A percentile compares a stretch with the other conserved stretches of the same genome.
phyloP scores from a whole-genome alignment of 2,329 filamentous ascomycete species.

The Phaeoacremonium minimum region DNA sequence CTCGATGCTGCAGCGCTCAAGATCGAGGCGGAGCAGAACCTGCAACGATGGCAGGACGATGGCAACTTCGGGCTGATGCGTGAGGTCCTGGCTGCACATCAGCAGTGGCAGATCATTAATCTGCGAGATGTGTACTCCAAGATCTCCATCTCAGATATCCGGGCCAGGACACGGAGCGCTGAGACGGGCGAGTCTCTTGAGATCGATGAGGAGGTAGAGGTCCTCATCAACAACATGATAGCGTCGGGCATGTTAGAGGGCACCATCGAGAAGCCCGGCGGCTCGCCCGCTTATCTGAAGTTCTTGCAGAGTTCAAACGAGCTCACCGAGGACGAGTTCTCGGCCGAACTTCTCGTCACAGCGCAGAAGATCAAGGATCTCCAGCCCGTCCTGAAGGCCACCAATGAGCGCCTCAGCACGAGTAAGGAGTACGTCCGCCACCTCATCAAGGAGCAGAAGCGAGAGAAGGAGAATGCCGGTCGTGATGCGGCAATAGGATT shows the following conservation, averaged over 20 bases:
- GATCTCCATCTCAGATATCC: constrained; percentile 50
- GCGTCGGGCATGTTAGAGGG: constrained; percentile 47
- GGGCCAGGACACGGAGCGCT: constrained; percentile 46
- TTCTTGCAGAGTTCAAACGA: constrained; percentile 40
- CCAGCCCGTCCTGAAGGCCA: constrained; percentile 42
- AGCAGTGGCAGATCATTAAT: constrained; percentile 70
- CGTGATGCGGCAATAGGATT: constrained; percentile 30
- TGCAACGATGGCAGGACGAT: constrained; percentile 62
- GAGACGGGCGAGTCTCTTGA: constrained; percentile 42
- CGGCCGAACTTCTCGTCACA: constrained; percentile 35
- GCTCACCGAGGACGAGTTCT: constrained; percentile 47
- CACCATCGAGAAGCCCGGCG: constrained; percentile 40
- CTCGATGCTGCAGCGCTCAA: constrained; percentile 51
- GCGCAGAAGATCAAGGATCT: constrained; percentile 39
- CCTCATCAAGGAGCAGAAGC: constrained; percentile 39
- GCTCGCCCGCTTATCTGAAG: constrained; percentile 40
- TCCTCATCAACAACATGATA: constrained; percentile 52
- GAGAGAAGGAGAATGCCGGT: constrained; percentile 35
- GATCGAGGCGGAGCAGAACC: constrained; percentile 52
- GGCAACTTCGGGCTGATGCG: constrained; percentile 67
- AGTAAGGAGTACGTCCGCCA: constrained; percentile 53
- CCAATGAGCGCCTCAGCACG: constrained; percentile 49
- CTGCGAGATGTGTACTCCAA: constrained; percentile 68
- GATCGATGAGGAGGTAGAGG: constrained; percentile 36
- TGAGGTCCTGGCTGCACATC: constrained; percentile 67